Evolutionary conservation across 2,329 filamentous ascomycete genomes (phyloP).

Genomic region (Aspergillus intermedius): DNA sequence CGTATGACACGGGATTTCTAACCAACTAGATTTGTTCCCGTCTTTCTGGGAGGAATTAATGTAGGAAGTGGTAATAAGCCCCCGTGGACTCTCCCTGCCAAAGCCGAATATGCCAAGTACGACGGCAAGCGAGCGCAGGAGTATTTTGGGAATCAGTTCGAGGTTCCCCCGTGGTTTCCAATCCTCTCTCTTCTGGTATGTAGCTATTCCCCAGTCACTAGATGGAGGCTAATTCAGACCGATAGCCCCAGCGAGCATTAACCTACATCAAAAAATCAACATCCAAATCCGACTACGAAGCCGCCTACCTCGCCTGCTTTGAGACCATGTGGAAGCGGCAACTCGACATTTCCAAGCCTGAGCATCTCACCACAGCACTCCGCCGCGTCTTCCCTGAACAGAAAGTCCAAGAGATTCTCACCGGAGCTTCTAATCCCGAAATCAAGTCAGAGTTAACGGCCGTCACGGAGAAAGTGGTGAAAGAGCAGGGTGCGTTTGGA

Average conservation of each 20-base stretch:
- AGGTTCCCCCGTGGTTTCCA: slow-evolving; percentile 47
- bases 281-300: slow-evolving; percentile 46
- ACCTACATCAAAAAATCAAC: slow-evolving; percentile 57
- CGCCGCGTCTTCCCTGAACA: slow-evolving; percentile 29
- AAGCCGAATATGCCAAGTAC: slow-evolving; percentile 53
- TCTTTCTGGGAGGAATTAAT: slow-evolving; percentile 65
- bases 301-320: slow-evolving; percentile 52
- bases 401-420: slow-evolving; percentile 53
- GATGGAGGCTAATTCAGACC: slow-evolving; percentile 10
- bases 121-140: slow-evolving; percentile 46
- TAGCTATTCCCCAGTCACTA: slow-evolving; percentile 24
- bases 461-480: slow-evolving; percentile 55
- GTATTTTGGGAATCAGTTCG: slow-evolving; percentile 43
- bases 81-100: slow-evolving; percentile 64
- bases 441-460: slow-evolving; percentile 50
- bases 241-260: slow-evolving; percentile 58
- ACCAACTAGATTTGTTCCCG: slow-evolving; percentile 56
- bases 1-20: neutral
- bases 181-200: slow-evolving; percentile 48
- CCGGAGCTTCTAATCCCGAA: slow-evolving; percentile 44
- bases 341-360: slow-evolving; percentile 54
- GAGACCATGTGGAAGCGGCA: slow-evolving; percentile 57
- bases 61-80: slow-evolving; percentile 63
- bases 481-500: slow-evolving; percentile 63
- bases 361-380: slow-evolving; percentile 37